Evolutionary conservation across 257 asterid genomes (phyloP).

Genomic region (Gardenia jasminoides): DNA sequence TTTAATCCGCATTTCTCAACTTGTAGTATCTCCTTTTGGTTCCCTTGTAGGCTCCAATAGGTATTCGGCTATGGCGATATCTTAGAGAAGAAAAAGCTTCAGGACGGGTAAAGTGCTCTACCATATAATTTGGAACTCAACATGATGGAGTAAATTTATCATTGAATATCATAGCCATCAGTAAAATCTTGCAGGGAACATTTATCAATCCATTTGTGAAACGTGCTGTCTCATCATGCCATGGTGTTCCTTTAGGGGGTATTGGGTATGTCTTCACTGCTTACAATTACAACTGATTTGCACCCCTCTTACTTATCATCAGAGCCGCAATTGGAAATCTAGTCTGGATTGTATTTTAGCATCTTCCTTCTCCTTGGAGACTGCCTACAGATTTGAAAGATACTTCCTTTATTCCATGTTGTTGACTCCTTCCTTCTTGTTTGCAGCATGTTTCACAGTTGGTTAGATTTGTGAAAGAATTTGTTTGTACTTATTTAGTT

Average conservation of each 20-base stretch:
- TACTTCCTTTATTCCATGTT: neutral
- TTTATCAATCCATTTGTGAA: slow-evolving; percentile 82
- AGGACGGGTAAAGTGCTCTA: slow-evolving; percentile 31
- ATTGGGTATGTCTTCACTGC: slow-evolving; percentile 58
- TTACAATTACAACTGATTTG: neutral
- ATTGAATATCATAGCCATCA: slow-evolving; percentile 11
- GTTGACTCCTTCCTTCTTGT: neutral
- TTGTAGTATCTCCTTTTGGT: slow-evolving; percentile 12
- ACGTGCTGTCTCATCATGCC: slow-evolving; percentile 77
- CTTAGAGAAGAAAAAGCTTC: slow-evolving; percentile 51
- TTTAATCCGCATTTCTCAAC: slow-evolving; percentile 13
- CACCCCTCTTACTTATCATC: neutral
- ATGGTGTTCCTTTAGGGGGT: slow-evolving; percentile 96
- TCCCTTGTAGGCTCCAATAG: slow-evolving; percentile 78
- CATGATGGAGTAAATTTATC: slow-evolving; percentile 5
- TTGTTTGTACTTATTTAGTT: neutral
- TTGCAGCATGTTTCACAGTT: neutral
- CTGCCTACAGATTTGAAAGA: neutral
- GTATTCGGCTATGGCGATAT: slow-evolving; percentile 73
- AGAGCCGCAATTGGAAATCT: neutral
- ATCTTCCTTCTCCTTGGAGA: neutral
- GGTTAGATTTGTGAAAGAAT: neutral
- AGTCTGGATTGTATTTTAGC: neutral
- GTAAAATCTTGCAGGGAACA: slow-evolving; percentile 51
- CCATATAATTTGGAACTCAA: neutral